Evolutionary conservation across 257 asterid genomes (phyloP), one percentile per base, ranked within the genome.

Genomic region (Salvia hispanica): DNA sequence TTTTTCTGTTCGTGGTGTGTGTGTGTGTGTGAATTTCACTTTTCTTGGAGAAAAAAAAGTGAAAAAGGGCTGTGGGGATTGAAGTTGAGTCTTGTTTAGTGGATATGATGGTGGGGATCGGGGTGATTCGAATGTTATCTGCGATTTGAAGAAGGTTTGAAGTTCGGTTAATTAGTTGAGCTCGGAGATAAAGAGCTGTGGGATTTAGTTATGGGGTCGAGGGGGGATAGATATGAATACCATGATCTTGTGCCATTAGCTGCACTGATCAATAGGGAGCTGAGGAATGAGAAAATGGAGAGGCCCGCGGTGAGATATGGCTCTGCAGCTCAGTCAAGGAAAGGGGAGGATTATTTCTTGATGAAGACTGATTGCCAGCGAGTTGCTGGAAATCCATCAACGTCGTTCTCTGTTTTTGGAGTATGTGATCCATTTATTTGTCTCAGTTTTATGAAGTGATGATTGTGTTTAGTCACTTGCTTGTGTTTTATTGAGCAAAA

Each of bases 291-390:
- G 70, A 91, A 82, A 73, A 77, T 85, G 95, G 91, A 91, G 79
- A 91, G 80, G 71, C 93, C 97, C 42, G 76, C 82, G 4, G 77
- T 91, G 63, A 85, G 89, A 61, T 84, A 70, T 74, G 97, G 95
- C 1, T 69, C 85, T 79, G 86, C 95, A 51, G 87, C 86, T 68
- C 95, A 86, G 73, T 83, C 95, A 9, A 81, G 81, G 43, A 88
- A 88, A 78, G 96, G 97, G 67, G 96, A 91, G 66, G 97, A 91
- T 76, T 91, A 74, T 76, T 80, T 85, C 66, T 81, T 91, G 45
- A 82, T 78, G 55, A 91, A 74, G 72, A 77, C 96, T 0, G n/a
- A n/a, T n/a, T 88, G 97, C 83, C 89, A 76, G 56, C 85, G 93
- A 76, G 85, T 86, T 70, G 73, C 80, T 1, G 91, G 93, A 52